Base-by-base conservation (phyloP, 192 early-diverging fungal species). In the Umbelopsis sp. region DNA sequence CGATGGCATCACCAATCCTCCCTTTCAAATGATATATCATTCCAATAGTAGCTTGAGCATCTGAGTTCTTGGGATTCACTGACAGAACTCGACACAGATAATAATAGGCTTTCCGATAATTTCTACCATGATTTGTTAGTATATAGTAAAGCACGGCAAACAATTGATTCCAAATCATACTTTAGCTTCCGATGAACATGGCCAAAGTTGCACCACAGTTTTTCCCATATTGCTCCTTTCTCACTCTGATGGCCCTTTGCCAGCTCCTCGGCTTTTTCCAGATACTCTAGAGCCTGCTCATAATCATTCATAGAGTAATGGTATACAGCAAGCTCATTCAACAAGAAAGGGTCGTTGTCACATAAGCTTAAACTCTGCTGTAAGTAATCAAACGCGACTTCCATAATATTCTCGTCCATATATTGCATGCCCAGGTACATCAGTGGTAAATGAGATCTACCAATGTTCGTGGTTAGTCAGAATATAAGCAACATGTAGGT, bases 391-490 rank as follows among this genome's bases (percentile, higher is more conserved):
- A 85, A 72, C 0, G 93, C 92, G 10, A 86, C 53, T 0, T 71
- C 46, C n/a, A 84, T 66, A 71, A 89, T 88, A 35, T 85, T 80
- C 30, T 84, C 72, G 52, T 85, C 72, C 49, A 91, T 71, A 61
- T 95, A 87, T 66, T 92, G 86, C 89, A 92, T 92, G 30, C 90
- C 94, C n/a, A 94, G 84, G 66, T 86, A 92, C 79, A 95, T 74
- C 7, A 74, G 64, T 23, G 91, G 89, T 15, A 91, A 48, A 75
- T 95, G 92, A 12, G 87, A 84, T 30, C 90, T 72, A 64, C 37
- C 37, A 15, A 69, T 1, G 5, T 25, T 25, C 20, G 21, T 52
- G 50, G 47, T 65, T 9, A 50, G 37, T 58, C 44, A 58, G 27
- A 44, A 67, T 49, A 41, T 46, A 55, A 46, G 16, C 44, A 71